Conservation (phyloP, 2,329 filamentous ascomycete species). For the Colletotrichum navitas region DNA sequence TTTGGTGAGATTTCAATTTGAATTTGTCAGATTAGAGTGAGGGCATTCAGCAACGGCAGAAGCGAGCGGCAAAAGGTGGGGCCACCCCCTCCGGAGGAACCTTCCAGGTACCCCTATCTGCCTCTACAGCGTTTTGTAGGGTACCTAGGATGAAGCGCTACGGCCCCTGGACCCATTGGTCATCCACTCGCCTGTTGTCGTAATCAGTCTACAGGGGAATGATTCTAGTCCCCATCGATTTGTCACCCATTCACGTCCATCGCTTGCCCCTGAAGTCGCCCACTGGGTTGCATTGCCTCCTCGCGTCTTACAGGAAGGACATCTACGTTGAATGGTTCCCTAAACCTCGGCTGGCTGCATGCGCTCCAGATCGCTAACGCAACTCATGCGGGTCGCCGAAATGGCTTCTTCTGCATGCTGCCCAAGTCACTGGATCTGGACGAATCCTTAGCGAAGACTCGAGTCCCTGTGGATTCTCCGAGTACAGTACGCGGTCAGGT, state of each 20-base stretch:
- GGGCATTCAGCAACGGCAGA: constrained; percentile 1
- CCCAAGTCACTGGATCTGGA: constrained; percentile 34
- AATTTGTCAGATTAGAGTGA: constrained; percentile 25
- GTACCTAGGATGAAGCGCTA: constrained; percentile 1
- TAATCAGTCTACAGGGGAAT: background rate
- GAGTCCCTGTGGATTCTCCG: background rate
- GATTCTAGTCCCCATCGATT: constrained; percentile 11
- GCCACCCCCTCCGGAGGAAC: constrained; percentile 15
- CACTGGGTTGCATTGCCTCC: background rate
- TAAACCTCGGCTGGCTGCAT: constrained; percentile 29
- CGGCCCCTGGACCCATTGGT: constrained; percentile 10
- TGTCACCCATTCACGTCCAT: constrained; percentile 8
- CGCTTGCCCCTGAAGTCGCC: background rate
- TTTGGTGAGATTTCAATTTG: background rate
- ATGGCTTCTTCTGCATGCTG: constrained; percentile 30
- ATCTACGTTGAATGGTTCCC: background rate
- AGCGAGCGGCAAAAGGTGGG: constrained; percentile 18
- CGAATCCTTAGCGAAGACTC: background rate
- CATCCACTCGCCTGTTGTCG: background rate
- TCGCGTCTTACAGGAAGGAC: background rate
- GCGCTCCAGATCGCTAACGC: constrained; percentile 25
- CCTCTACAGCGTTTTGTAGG: background rate
- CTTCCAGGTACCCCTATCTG: constrained; percentile 28
- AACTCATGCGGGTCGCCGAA: constrained; percentile 24
- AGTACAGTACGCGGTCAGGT: background rate